Evolutionary conservation across 345 rosid species (phyloP).

Genomic region (Microcos paniculata): DNA sequence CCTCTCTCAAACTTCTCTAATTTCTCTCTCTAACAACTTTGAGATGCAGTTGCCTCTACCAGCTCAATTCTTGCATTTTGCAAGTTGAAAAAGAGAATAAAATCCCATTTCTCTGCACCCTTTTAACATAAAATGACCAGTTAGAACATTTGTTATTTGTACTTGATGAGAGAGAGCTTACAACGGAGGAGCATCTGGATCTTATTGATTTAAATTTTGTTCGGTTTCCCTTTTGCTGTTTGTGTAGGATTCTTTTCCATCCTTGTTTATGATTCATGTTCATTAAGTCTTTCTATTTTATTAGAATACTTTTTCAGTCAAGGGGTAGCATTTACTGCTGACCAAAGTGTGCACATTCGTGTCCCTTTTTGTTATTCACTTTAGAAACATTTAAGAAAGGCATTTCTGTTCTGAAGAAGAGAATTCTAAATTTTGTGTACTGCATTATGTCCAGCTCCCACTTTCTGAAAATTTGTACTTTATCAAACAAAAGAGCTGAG

Average conservation of each 20-base stretch:
- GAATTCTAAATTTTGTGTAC: neutral
- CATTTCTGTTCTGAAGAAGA: neutral
- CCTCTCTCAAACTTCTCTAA: no score
- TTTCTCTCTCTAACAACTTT: neutral
- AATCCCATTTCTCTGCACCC: neutral
- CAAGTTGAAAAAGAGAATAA: neutral
- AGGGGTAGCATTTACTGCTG: neutral
- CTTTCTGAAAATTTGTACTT: neutral
- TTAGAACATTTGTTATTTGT: no score
- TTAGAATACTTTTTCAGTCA: neutral
- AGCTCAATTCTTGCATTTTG: neutral
- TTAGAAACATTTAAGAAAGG: neutral
- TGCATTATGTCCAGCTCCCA: neutral
- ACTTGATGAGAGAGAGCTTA: neutral
- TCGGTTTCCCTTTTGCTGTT: neutral
- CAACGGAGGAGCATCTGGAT: neutral
- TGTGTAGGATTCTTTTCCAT: neutral
- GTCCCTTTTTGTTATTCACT: neutral
- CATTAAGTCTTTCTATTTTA: neutral
- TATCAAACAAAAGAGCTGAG: neutral
- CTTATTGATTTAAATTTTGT: no score
- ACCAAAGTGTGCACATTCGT: neutral
- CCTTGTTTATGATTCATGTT: neutral
- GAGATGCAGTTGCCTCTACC: neutral
- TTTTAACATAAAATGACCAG: neutral